Evolutionary conservation across 352 stramenopile species (phyloP), one percentile per base, ranked within the genome.

Genomic region (Phytophthora sansomeana): DNA sequence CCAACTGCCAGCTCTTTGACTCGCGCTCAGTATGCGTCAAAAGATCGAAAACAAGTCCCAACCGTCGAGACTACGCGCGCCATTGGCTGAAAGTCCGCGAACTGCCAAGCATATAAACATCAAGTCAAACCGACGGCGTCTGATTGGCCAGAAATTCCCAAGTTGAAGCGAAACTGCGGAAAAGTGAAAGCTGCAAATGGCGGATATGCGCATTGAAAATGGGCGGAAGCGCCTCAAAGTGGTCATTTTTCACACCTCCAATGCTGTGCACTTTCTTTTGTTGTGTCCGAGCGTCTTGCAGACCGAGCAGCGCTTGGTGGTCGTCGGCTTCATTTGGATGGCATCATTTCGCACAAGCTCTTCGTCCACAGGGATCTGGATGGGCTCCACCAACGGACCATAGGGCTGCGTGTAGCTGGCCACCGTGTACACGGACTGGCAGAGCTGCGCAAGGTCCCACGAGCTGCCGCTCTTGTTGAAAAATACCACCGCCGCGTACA

Each of bases 1-100:
- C 63, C 58, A 87, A 85, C 78, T 83, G 78, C 78, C 78, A 58
- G 78, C 74, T 69, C 58, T 69, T 77, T 83, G 19, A 83, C 67
- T 86, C 47, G 58, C n/a, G 38, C 58, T 68, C 58, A 66, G 51
- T 87, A 83, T 84, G 73, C 36, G 10, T 53, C 32, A 81, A 83
- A 81, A 79, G 66, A 78, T 81, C 70, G 70, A 82, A 81, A 47
- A 62, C 59, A 67, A 38, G 28, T 60, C 33, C 63, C 44, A 71
- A 75, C 57, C 66, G 70, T 73, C 53, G 33, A 58, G 36, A 58
- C 36, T 41, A 32, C 48, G 63, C 9, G 3, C 26, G 2, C 1
- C 38, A 74, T 74, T 70, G 66, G 66, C 26, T 26, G n/a, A 74
- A 69, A 74, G 14, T 38, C 28, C 5, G 9, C 11, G 28, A 69